phyloP scores from a whole-genome alignment of 2,329 filamentous ascomycete species.

The Lachnellula cervina region DNA sequence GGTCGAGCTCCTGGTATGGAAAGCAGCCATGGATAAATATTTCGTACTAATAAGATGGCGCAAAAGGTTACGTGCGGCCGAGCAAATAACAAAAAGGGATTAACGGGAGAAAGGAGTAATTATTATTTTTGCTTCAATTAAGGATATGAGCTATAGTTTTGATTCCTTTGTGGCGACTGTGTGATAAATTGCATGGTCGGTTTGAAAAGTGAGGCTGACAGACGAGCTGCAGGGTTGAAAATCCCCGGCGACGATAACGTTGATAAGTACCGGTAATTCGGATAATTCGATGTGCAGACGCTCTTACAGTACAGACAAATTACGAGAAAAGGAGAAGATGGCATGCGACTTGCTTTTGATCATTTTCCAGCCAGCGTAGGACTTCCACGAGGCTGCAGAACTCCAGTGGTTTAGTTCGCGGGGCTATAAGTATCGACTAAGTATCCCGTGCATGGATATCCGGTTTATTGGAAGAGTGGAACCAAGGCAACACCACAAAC shows the following conservation, averaged over 20 bases:
- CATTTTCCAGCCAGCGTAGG: neutral
- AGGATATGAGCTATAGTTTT: neutral
- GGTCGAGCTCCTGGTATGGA: constrained; percentile 12
- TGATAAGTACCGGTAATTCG: neutral
- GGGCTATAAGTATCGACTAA: neutral
- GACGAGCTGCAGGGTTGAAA: constrained; percentile 11
- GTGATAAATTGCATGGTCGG: neutral
- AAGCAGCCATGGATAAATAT: constrained; percentile 20
- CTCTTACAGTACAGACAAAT: neutral
- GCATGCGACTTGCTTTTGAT: neutral
- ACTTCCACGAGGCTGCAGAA: neutral
- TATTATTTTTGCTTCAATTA: neutral
- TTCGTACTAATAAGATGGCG: neutral
- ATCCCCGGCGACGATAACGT: neutral
- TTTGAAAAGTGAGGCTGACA: constrained; percentile 17
- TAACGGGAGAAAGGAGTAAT: constrained; percentile 6
- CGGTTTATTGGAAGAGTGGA: neutral
- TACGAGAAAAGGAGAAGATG: neutral
- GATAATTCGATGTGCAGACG: too few relatives aligned
- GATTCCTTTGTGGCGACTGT: neutral
- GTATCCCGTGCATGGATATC: neutral
- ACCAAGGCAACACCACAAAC: neutral
- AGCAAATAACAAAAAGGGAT: constrained; percentile 4
- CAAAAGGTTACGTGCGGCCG: constrained; percentile 7
- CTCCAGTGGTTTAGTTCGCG: neutral